Conservation (phyloP, 257 asterid species). For the Solanum pimpinellifolium region DNA sequence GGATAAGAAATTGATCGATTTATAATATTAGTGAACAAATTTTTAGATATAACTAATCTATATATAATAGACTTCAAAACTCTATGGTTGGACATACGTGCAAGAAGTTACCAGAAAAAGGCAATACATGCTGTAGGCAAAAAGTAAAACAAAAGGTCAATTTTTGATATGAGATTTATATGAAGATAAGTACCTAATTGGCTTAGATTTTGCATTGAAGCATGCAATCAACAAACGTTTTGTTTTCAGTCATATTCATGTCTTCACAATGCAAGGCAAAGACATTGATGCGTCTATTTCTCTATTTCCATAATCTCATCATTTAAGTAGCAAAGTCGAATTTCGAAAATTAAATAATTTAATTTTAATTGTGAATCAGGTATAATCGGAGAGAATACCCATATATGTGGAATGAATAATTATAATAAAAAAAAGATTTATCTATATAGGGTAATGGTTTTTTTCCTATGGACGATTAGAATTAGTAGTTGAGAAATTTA, state of each 20-base stretch:
- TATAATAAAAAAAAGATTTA: too few relatives aligned
- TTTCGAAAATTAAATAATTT: background rate
- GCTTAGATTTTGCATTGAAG: background rate
- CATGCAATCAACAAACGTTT: background rate
- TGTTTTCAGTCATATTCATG: background rate
- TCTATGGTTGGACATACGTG: background rate
- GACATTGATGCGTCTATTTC: background rate
- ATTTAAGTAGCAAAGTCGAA: background rate
- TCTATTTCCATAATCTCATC: background rate
- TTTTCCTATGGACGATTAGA: background rate
- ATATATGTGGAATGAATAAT: background rate
- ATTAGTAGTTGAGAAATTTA: background rate
- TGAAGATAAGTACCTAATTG: background rate
- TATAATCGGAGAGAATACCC: accelerated
- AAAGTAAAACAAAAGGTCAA: background rate
- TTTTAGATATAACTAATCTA: background rate
- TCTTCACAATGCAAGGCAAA: background rate
- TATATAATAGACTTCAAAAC: background rate
- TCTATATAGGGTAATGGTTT: too few relatives aligned
- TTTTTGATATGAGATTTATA: background rate
- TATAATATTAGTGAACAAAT: background rate
- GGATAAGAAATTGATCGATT: background rate
- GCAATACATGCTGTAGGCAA: background rate
- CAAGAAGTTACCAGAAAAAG: background rate
- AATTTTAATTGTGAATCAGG: too few relatives aligned